Evolutionary conservation across 2,329 filamentous ascomycete species (phyloP).

Genomic region (Penicillium corylophilum): DNA sequence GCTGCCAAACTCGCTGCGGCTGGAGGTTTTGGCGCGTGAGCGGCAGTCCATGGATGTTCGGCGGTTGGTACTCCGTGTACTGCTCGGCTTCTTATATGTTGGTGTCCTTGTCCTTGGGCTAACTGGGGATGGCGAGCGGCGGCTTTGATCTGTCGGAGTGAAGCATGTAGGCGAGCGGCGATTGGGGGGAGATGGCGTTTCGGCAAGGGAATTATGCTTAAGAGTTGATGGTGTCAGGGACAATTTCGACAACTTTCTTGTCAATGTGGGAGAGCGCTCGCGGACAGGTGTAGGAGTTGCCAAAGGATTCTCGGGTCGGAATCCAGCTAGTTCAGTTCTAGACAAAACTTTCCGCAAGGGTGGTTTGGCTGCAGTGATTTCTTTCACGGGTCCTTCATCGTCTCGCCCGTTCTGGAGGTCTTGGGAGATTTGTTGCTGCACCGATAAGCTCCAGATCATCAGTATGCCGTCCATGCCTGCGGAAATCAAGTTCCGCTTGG

Average conservation of each 20-base stretch:
- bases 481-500: conserved; percentile 58
- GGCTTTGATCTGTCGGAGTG: conserved; percentile 25
- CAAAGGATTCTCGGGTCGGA: conserved; percentile 53
- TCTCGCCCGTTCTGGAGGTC: conserved; percentile 33
- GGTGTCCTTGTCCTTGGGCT: conserved; percentile 32
- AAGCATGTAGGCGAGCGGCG: conserved; percentile 33
- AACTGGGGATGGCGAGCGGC: conserved; percentile 42
- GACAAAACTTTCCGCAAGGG: conserved; percentile 84
- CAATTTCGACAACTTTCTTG: conserved; percentile 57
- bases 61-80: conserved; percentile 34
- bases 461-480: conserved; percentile 78
- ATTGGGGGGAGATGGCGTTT: conserved; percentile 33
- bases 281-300: conserved; percentile 45
- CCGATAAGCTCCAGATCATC: conserved; percentile 67
- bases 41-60: conserved; percentile 53
- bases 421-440: conserved; percentile 35
- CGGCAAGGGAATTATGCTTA: conserved; percentile 32
- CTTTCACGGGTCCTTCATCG: conserved; percentile 46
- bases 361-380: conserved; percentile 59
- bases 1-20: conserved; percentile 46
- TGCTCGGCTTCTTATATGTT: conserved; percentile 28
- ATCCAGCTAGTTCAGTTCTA: conserved; percentile 80
- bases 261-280: conserved; percentile 49
- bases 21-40: conserved; percentile 43
- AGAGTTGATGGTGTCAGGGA: conserved; percentile 42